Evolutionary conservation across 2,329 filamentous ascomycete species (phyloP).

Genomic region (Sporothrix globosa): DNA sequence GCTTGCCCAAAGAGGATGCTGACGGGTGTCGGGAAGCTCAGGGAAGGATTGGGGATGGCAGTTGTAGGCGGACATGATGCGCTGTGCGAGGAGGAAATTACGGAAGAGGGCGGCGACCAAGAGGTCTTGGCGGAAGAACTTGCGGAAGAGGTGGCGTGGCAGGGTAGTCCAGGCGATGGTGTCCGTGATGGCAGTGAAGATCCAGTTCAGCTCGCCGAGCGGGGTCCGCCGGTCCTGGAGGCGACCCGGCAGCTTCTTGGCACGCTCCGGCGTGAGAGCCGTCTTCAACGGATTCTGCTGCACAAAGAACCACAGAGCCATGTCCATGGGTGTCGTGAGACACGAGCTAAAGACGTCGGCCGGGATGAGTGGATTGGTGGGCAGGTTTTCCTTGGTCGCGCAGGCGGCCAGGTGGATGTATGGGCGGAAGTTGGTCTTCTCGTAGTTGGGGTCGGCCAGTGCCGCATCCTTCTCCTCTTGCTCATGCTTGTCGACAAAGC

Average conservation of each 20-base stretch:
- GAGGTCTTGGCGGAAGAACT: constrained; percentile 93
- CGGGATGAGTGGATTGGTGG: constrained; percentile 89
- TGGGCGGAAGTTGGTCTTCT: constrained; percentile 69
- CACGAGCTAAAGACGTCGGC: constrained; percentile 96
- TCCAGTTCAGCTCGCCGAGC: constrained; percentile 97
- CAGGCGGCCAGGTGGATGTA: constrained; percentile 93
- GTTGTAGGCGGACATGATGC: constrained; percentile 94
- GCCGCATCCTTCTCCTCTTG: constrained; percentile 79
- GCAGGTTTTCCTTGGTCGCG: constrained; percentile 84
- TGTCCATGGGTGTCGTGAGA: constrained; percentile 94
- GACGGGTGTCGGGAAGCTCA: constrained; percentile 88
- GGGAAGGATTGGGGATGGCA: constrained; percentile 94
- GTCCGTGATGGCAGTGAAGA: constrained; percentile 98
- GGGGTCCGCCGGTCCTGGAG: constrained; percentile 92
- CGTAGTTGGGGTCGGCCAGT: constrained; percentile 78
- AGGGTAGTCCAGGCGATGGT: constrained; percentile 98
- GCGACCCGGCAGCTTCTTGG: constrained; percentile 85
- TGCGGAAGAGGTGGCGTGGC: constrained; percentile 87
- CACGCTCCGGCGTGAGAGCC: constrained; percentile 75
- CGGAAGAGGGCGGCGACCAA: constrained; percentile 99
- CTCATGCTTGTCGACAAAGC: constrained; percentile 93
- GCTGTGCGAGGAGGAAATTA: constrained; percentile 91
- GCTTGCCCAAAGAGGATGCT: constrained; percentile 93
- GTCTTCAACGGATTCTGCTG: constrained; percentile 80
- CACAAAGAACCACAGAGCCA: constrained; percentile 95